phyloP scores from a whole-genome alignment of 2,329 filamentous ascomycete species.

The Trichophyton benhamiae region DNA sequence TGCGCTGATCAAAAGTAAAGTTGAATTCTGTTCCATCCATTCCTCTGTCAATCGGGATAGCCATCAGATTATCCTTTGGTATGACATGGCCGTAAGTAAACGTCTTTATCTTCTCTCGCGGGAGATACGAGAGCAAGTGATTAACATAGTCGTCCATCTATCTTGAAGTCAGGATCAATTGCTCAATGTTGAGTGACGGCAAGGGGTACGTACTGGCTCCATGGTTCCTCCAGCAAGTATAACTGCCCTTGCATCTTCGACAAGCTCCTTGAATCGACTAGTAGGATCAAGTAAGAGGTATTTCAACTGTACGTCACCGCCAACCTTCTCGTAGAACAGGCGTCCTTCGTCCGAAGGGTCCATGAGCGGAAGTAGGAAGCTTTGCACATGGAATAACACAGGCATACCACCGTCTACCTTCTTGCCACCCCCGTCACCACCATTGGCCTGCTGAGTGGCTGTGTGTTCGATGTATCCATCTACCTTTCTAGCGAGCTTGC shows the following conservation, averaged over 20 bases:
- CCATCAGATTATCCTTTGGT: constrained; percentile 65
- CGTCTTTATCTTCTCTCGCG: constrained; percentile 53
- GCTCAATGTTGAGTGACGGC: background rate
- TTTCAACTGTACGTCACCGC: constrained; percentile 49
- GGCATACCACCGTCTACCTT: constrained; percentile 32
- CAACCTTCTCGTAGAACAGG: constrained; percentile 44
- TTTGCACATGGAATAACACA: constrained; percentile 50
- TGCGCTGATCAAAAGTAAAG: constrained; percentile 73
- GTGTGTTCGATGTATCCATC: constrained; percentile 63
- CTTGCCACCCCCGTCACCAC: background rate
- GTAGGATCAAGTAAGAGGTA: constrained; percentile 88
- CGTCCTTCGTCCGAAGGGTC: constrained; percentile 62
- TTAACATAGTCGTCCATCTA: constrained; percentile 74
- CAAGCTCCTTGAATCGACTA: constrained; percentile 78
- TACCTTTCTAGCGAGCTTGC: constrained; percentile 85
- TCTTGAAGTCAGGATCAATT: background rate
- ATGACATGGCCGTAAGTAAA: constrained; percentile 94
- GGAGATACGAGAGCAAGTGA: constrained; percentile 70
- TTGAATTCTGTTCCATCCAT: constrained; percentile 51
- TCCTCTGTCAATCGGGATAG: constrained; percentile 52
- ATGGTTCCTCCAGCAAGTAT: constrained; percentile 92
- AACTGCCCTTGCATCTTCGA: constrained; percentile 70
- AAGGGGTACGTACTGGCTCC: constrained; percentile 52
- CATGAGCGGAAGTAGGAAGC: constrained; percentile 67
- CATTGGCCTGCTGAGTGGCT: constrained; percentile 26